Base-by-base conservation (phyloP, 2,329 filamentous ascomycete genomes). In the Sarocladium oryzae region DNA sequence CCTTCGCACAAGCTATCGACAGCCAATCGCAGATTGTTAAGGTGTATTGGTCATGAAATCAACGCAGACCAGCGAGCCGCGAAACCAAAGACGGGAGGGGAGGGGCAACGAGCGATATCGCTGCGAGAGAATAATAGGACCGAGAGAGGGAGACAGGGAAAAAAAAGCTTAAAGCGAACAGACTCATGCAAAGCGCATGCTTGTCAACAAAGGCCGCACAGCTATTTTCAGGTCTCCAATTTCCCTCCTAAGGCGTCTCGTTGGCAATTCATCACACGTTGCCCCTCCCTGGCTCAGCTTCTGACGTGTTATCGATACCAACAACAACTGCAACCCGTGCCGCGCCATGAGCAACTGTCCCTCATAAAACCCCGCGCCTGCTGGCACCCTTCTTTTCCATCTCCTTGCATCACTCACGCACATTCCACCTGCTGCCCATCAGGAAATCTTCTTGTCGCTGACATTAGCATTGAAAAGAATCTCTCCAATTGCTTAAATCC, bases 341-440 rank as follows among this genome's bases (percentile, higher is more conserved):
- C 43, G 43, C 43, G 43, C 33, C 21, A 23, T 24, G 43, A 48
- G 43, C 43, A 32, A n/a, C n/a, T n/a, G n/a, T 20, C n/a, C n/a
- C 50, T 51, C 50, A 43, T 41, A 51, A 51, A 51, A 51, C 50
- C 50, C 50, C 50, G 50, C 50, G 50, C 38, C 30, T 8, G n/a
- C 20, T 43, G 20, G 26, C 37, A 45, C 26, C 28, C 28, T 24
- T 37, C 11, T 30, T 26, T 48, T 26, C 43, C 43, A n/a, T 33
- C 21, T 18, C 20, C 24, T 20, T 21, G 4, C 28, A 20, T 7
- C 16, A 15, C 10, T 32, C 28, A 23, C 9, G 8, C 13, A 3
- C 6, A 24, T 4, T 26, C 26, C 16, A 20, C 11, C 28, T 32
- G 4, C 15, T 45, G 3, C 11, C 21, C n/a, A n/a, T 30, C 40